Evolutionary conservation across 2,329 filamentous ascomycete species (phyloP), one percentile per base, ranked within the genome.

Genomic region (Fusarium sp.): DNA sequence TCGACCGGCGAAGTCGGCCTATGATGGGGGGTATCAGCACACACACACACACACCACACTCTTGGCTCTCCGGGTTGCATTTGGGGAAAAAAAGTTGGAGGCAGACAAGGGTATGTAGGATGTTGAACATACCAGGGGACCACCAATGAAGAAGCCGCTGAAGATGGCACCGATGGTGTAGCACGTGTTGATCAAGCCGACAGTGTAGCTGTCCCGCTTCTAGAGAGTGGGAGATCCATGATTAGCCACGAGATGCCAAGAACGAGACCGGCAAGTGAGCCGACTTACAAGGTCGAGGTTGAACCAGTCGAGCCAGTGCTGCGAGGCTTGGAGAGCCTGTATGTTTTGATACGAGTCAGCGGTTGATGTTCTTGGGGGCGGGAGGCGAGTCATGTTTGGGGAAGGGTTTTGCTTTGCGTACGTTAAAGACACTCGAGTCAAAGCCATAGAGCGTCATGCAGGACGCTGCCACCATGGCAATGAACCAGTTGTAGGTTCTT

Each of bases 401-500:
- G 2, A 24, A 24, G 42, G 42, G 4, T 46, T 46, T 27, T 46
- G 42, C 42, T 46, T 27, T 53, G 46, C 69, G 60, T 69, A 75
- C 91, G 80, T 94, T 94, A 85, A 91, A 94, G 55, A 93, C 91
- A 40, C 91, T 92, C 2, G 92, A 91, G 86, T 93, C 92, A 79
- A 93, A 93, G 66, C 92, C 92, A 79, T 93, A 93, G 51, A 94
- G 85, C 24, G 93, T 91, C 92, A 93, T 93, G 80, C 91, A 93
- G 80, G 91, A 90, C 77, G 92, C 91, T 65, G 92, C 92, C 73
- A 93, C 89, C 63, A 92, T 84, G 68, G 90, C 91, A 73, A 92
- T 90, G 83, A 91, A 93, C 76, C 76, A 78, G 72, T 77, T 78
- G 74, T 78, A 78, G 61, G 51, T 59, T 65, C 81, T 81, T 69